Percentiles rank a stretch among this genome's conserved stretches.
Evolutionary conservation across 129 eudicot species (phyloP).

Genomic region (Solidago caesia): DNA sequence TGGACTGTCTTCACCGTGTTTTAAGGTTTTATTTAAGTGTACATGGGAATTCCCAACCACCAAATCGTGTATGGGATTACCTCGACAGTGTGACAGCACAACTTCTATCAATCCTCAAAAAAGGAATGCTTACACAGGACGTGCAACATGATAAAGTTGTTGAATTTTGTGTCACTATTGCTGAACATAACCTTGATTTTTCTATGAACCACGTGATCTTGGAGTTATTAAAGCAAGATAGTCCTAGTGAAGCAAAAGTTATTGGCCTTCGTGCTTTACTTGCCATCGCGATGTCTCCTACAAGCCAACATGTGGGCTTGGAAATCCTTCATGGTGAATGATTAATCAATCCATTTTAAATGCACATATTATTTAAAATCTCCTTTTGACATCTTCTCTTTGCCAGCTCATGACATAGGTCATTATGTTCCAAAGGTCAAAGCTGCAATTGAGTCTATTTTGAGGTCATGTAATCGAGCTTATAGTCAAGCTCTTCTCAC

Average conservation of each 20-base stretch:
- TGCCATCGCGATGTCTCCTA: constrained; percentile 92
- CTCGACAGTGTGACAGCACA: constrained; percentile 99
- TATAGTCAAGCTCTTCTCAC: constrained; percentile 96
- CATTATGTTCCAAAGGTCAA: constrained; percentile 97
- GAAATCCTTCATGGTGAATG: constrained; percentile 91
- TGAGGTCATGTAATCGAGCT: constrained; percentile 85
- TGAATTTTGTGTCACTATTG: constrained; percentile 95
- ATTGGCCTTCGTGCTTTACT: constrained; percentile 98
- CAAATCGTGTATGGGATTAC: constrained; percentile 98
- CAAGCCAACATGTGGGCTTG: constrained; percentile 86
- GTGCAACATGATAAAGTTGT: constrained; percentile 98
- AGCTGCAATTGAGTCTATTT: constrained; percentile 90
- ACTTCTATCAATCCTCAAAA: constrained; percentile 71
- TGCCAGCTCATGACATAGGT: constrained; percentile 91
- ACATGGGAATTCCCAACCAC: constrained; percentile 80
- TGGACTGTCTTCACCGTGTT: constrained; percentile 96
- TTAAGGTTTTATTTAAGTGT: constrained; percentile 89
- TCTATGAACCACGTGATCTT: constrained; percentile 92
- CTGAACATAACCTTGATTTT: constrained; percentile 95
- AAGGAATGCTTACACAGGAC: constrained; percentile 98
- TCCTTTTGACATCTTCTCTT: constrained; percentile 9
- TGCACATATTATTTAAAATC: neutral
- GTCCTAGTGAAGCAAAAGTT: constrained; percentile 97
- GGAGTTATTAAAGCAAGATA: constrained; percentile 92
- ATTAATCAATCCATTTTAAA: constrained; percentile 16